These are phyloP conservation scores for Tritrichomonas musculus DNA, from an alignment of 208 protist genomes.

Conservation along the genomic window DNA sequence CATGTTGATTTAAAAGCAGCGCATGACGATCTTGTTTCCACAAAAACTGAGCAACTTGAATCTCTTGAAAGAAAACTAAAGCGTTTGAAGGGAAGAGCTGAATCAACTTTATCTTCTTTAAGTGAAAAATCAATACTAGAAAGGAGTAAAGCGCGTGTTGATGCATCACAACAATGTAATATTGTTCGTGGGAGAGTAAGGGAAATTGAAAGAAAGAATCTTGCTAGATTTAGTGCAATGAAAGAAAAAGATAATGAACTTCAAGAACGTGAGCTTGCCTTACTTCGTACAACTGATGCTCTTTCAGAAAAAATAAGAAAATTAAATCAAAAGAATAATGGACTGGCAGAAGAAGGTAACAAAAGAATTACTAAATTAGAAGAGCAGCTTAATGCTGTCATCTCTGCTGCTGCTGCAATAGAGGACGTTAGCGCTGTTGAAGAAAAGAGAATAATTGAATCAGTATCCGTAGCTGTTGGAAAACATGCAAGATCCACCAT, in stretches of 20 bases:
- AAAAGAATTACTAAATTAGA: background rate
- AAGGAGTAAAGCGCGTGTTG: background rate
- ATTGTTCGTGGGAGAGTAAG: background rate
- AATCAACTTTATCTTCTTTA: background rate
- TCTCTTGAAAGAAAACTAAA: background rate
- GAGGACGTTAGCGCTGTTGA: background rate
- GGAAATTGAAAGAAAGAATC: background rate
- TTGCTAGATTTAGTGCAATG: background rate
- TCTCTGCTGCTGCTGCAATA: background rate
- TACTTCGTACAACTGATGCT: background rate
- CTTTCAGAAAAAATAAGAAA: background rate
- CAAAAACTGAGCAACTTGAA: background rate
- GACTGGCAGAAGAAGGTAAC: background rate
- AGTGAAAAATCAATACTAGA: background rate
- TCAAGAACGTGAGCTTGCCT: background rate
- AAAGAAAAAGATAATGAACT: background rate
- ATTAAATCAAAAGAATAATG: background rate
- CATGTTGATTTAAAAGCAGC: background rate
- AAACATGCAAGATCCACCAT: background rate
- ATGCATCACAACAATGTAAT: background rate
- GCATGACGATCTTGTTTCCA: background rate
- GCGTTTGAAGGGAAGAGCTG: background rate
- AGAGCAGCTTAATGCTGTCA: background rate
- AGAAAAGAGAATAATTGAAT: background rate
- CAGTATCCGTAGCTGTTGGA: constrained; percentile 10